These are phyloP conservation scores for Nitzschia sp. DNA, from an alignment of 108 stramenopile genomes.

Conservation along the genomic window DNA sequence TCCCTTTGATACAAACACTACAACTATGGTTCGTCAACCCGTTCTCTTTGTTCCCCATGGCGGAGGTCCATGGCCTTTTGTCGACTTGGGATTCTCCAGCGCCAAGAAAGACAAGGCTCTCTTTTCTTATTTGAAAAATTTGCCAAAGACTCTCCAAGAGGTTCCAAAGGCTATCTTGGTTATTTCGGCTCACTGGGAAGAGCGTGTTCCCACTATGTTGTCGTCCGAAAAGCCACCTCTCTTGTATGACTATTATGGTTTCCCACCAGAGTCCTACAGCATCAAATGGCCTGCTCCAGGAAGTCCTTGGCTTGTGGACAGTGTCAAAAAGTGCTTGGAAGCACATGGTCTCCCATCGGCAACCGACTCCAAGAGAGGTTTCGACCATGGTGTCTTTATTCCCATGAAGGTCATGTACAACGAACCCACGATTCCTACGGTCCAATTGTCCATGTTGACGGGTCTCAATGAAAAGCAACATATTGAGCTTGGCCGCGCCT, in stretches of 20 bases:
- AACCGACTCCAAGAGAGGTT: constrained; percentile 54
- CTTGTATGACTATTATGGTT: constrained; percentile 81
- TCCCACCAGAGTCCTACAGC: constrained; percentile 77
- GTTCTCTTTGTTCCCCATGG: background rate
- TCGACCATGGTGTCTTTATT: constrained; percentile 89
- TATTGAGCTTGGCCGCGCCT: constrained; percentile 61
- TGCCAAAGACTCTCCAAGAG: background rate
- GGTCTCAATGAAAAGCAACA: constrained; percentile 43
- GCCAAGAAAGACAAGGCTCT: background rate
- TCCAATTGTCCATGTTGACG: constrained; percentile 59
- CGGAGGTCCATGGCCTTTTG: background rate
- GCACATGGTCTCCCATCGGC: constrained; percentile 32
- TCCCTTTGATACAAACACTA: too few relatives aligned
- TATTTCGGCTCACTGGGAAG: constrained; percentile 47
- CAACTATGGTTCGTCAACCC: background rate
- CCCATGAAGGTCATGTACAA: constrained; percentile 81
- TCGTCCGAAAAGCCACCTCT: constrained; percentile 30
- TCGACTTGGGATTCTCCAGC: background rate
- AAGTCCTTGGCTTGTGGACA: constrained; percentile 46
- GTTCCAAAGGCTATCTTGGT: constrained; percentile 43
- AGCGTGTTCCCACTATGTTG: constrained; percentile 35
- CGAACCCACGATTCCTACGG: constrained; percentile 74
- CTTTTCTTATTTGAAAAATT: background rate
- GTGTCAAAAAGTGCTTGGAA: constrained; percentile 39
- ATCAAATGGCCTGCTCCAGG: constrained; percentile 66